phyloP scores from a whole-genome alignment of 2,329 filamentous ascomycete species.

The Aspergillus luchuensis region DNA sequence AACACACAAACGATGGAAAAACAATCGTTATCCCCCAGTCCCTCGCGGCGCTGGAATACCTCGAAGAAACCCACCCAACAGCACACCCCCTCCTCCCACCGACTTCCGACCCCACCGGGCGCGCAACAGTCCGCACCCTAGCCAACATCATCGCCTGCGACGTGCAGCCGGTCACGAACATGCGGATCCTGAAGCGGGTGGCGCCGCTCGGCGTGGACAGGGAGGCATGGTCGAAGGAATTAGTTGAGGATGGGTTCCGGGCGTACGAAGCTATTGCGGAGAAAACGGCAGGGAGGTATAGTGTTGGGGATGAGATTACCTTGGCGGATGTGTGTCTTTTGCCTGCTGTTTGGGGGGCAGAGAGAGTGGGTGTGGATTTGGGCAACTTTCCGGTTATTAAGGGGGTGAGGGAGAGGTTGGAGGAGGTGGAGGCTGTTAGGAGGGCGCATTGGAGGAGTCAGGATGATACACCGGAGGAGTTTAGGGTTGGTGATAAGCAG shows the following conservation, averaged over 20 bases:
- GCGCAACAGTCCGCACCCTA: conserved; percentile 58
- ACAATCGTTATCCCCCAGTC: conserved; percentile 57
- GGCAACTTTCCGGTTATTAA: conserved; percentile 51
- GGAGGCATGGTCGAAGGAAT: conserved; percentile 54
- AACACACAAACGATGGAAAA: conserved; percentile 8
- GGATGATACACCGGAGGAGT: conserved; percentile 55
- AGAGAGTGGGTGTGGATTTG: conserved; percentile 58
- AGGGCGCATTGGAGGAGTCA: conserved; percentile 58
- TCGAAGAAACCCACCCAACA: conserved; percentile 58
- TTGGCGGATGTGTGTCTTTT: conserved; percentile 62
- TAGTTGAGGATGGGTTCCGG: conserved; percentile 56
- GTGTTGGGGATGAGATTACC: conserved; percentile 58
- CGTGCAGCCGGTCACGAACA: conserved; percentile 63
- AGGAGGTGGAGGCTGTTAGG: conserved; percentile 53
- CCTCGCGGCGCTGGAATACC: conserved; percentile 62
- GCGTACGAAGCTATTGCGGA: conserved; percentile 57
- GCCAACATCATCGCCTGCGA: conserved; percentile 59
- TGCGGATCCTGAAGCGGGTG: conserved; percentile 55
- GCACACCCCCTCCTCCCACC: conserved; percentile 52
- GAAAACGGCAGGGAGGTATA: conserved; percentile 51
- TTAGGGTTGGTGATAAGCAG: conserved; percentile 27
- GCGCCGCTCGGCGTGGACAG: conserved; percentile 47
- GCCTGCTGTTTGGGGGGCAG: conserved; percentile 61
- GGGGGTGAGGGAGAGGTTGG: conserved; percentile 51
- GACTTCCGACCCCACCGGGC: conserved; percentile 38